Conservation (phyloP, 1,284 basidiomycete genomes). For the Albatrellus sp. region DNA sequence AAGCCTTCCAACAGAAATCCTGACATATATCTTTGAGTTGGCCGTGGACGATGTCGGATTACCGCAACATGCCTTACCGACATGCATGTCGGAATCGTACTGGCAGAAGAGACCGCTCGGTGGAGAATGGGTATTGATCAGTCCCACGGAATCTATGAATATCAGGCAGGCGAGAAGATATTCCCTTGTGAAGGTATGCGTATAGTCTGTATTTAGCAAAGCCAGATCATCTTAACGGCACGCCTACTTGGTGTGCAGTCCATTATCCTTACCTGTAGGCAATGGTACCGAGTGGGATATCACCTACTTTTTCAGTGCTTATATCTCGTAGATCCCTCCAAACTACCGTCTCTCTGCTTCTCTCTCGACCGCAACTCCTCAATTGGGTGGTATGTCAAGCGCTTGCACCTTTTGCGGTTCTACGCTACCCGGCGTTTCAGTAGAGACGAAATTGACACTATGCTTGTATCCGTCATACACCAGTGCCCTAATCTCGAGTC, state of each 20-base stretch:
- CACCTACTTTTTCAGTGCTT: slow-evolving; percentile 56
- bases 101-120: slow-evolving; percentile 39
- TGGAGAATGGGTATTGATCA: slow-evolving; percentile 41
- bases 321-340: slow-evolving; percentile 43
- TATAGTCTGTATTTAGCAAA: background rate
- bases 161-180: slow-evolving; percentile 45
- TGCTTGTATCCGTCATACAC: slow-evolving; percentile 37
- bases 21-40: slow-evolving; percentile 53
- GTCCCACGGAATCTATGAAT: slow-evolving; percentile 42
- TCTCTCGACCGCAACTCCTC: slow-evolving; percentile 36
- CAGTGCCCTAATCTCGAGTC: slow-evolving; percentile 60
- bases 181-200: slow-evolving; percentile 47
- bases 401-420: slow-evolving; percentile 49
- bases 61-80: slow-evolving; percentile 43
- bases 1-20: slow-evolving; percentile 50
- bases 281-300: slow-evolving; percentile 32
- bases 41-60: slow-evolving; percentile 55
- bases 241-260: slow-evolving; percentile 27
- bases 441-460: slow-evolving; percentile 29
- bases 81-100: slow-evolving; percentile 41
- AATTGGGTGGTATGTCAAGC: slow-evolving; percentile 52
- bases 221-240: background rate
- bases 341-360: slow-evolving; percentile 31
- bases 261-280: slow-evolving; percentile 43
- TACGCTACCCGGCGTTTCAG: slow-evolving; percentile 23